A percentile compares a stretch with the other conserved stretches of the same genome.
Evolutionary conservation across 768 basidiomycete species (phyloP).

Genomic region (Mycena epipterygia): DNA sequence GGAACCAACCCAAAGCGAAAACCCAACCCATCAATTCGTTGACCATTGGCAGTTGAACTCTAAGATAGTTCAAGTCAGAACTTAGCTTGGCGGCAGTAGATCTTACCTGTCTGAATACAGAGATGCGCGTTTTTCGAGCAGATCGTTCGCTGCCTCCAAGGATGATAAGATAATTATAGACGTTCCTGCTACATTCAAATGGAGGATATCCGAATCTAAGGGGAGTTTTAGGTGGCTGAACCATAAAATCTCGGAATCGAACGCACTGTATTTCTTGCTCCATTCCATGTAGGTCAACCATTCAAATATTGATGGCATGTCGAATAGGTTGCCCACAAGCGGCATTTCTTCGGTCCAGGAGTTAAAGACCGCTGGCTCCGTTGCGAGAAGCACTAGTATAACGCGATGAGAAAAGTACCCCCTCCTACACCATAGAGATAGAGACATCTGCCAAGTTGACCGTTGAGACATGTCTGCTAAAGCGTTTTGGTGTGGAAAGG

Average conservation of each 20-base stretch:
- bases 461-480: too few species aligned
- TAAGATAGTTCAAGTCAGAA: conserved; percentile 15
- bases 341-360: conserved; percentile 34
- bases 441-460: not conserved
- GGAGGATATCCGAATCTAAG: conserved; percentile 50
- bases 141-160: conserved; percentile 53
- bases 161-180: conserved; percentile 52
- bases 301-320: conserved; percentile 27
- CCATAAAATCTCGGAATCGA: not conserved
- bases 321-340: conserved; percentile 31
- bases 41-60: conserved; percentile 46
- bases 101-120: conserved; percentile 57
- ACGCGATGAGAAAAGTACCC: not conserved
- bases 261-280: conserved; percentile 31
- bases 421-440: not conserved
- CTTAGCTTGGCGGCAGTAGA: not conserved
- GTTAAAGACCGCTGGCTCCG: conserved; percentile 15
- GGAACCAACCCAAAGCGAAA: conserved; percentile 44
- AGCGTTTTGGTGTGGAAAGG: too few species aligned
- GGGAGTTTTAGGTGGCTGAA: not conserved
- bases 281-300: conserved; percentile 29
- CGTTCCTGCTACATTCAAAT: conserved; percentile 45
- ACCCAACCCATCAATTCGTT: conserved; percentile 55
- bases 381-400: not conserved
- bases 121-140: conserved; percentile 56